phyloP scores from a whole-genome alignment of 768 basidiomycete species.

The Xerocomellus intermedius region DNA sequence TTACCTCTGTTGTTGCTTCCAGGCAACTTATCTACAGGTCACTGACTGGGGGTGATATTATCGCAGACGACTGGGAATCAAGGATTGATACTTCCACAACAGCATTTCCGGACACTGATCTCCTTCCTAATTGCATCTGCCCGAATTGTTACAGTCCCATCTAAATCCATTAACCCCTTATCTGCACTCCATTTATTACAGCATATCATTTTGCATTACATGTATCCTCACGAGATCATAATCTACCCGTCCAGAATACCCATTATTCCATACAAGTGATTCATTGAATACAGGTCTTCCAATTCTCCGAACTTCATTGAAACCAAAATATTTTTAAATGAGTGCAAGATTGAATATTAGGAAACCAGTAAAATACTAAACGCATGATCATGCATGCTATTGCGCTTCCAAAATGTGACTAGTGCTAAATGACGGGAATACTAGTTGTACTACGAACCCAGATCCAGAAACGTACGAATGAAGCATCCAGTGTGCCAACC shows the following conservation, averaged over 20 bases:
- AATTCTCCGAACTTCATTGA: not conserved
- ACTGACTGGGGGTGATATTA: conserved; percentile 24
- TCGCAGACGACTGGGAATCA: conserved; percentile 45
- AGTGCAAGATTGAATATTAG: conserved; percentile 11
- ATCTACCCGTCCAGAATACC: not conserved
- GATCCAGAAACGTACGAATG: conserved; percentile 2
- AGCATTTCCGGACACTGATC: conserved; percentile 20
- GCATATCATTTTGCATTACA: not conserved
- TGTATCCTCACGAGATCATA: not conserved
- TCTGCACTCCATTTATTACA: not conserved
- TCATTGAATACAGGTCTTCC: not conserved
- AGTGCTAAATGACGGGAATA: conserved; percentile 6
- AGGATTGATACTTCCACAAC: conserved; percentile 21
- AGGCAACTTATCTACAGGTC: conserved; percentile 45
- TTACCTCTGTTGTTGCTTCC: conserved; percentile 45
- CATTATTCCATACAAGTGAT: not conserved
- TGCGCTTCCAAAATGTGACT: conserved; percentile 4
- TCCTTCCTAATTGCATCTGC: conserved; percentile 37
- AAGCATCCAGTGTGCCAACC: conserved; percentile 9
- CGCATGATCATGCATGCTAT: not conserved
- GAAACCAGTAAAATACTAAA: conserved; percentile 6
- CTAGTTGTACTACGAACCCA: conserved; percentile 17
- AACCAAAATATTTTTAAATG: not conserved
- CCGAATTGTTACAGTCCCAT: conserved; percentile 46
- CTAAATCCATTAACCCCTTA: conserved; percentile 16